phyloP scores from a whole-genome alignment of 2,329 filamentous ascomycete genomes.

The Alternaria brassicicola region DNA sequence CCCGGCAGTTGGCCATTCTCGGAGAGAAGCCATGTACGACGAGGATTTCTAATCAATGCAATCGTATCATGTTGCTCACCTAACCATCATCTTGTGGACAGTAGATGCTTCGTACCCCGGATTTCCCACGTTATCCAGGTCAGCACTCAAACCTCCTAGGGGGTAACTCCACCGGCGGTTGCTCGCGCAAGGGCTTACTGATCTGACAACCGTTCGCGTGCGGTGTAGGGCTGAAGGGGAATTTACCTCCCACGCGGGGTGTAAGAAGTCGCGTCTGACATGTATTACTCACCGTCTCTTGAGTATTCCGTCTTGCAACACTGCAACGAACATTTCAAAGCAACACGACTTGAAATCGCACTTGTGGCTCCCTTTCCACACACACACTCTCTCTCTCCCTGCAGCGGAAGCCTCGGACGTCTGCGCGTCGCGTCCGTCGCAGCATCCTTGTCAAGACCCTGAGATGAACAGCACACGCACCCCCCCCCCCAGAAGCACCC shows the following conservation, averaged over 20 bases:
- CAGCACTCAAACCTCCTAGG: constrained; percentile 32
- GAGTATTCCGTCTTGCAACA: not conserved
- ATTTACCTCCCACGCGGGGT: constrained; percentile 20
- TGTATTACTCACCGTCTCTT: not conserved
- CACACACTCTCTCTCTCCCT: too few species aligned
- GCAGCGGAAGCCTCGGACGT: not conserved
- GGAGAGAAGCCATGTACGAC: not conserved
- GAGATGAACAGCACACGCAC: not conserved
- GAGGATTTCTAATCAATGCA: not conserved
- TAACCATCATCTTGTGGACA: not conserved
- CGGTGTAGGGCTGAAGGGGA: constrained; percentile 25
- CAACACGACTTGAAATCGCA: not conserved
- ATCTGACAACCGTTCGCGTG: constrained; percentile 23
- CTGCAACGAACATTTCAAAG: not conserved
- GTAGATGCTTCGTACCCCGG: constrained; percentile 18
- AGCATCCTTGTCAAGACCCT: not conserved
- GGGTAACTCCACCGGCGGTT: constrained; percentile 27
- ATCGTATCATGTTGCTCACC: not conserved
- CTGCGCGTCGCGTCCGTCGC: not conserved
- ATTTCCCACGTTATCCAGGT: constrained; percentile 18
- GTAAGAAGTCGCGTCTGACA: constrained; percentile 2
- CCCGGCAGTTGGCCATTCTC: not conserved
- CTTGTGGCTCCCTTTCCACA: not conserved
- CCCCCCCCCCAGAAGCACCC: not conserved
- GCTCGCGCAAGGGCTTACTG: constrained; percentile 37